Base-by-base conservation (phyloP, 257 asterid species). In the Osmanthus fragrans region DNA sequence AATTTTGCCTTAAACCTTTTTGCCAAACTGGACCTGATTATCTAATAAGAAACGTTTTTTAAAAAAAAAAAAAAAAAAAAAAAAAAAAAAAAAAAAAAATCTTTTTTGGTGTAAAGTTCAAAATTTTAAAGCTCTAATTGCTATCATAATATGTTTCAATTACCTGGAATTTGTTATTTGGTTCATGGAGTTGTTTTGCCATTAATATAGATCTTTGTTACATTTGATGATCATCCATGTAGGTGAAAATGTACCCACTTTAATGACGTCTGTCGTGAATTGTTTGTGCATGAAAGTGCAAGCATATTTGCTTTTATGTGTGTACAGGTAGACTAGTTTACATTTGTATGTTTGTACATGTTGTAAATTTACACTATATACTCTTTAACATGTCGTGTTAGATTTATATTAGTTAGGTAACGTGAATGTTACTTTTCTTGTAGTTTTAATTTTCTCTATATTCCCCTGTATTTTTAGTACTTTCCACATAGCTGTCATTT, bases 381-480 rank as follows among this genome's bases (percentile, higher is more conserved):
- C 19, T 10, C 7, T 63, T 63, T 23, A 63, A 32, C 36, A 5
- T 5, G 32, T 21, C 29, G 9, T 25, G 2, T 63, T 63, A 63
- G 36, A 27, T 63, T 23, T 63, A 60, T 25, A 21, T 60, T 60
- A 60, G 33, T 23, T 25, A 25, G 18, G 69, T 63, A 23, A n/a
- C 4, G n/a, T 27, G 36, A 63, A 63, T 3, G n/a, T 63, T 27
- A 27, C 69, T 63, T 42, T 63, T 63, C 69, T 63, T 23, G 15
- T 58, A 58, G 32, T 21, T 58, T 42, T 21, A n/a, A 21, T 21
- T 58, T 5, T 58, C 65, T 18, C 21, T 70, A 74, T 72, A 65
- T 83, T 78, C 71, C 78, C 74, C 74, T 54, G 45, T 83, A 49
- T 49, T 56, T 76, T 71, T 34, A 75, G 73, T 36, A n/a, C 39